These are phyloP conservation scores for Vigna mungo DNA, from an alignment of 306 rosid species.

Conservation along the genomic window DNA sequence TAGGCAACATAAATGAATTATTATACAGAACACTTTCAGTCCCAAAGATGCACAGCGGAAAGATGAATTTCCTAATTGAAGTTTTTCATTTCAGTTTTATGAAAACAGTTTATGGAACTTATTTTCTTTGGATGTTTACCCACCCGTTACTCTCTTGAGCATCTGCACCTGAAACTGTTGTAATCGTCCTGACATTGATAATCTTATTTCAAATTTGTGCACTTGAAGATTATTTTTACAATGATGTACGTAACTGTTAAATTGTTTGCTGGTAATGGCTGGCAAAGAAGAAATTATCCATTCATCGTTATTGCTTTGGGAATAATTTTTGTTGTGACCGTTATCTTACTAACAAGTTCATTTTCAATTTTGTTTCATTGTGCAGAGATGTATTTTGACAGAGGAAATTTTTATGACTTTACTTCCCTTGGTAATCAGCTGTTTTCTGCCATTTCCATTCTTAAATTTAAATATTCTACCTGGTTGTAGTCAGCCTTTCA, in stretches of 20 bases:
- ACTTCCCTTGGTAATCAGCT: constrained; percentile 93
- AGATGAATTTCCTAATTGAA: constrained; percentile 31
- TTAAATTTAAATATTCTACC: constrained; percentile 23
- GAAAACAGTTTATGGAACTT: constrained; percentile 2
- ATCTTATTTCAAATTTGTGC: constrained; percentile 21
- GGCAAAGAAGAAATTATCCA: neutral
- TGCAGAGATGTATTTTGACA: constrained; percentile 98
- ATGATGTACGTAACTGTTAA: neutral
- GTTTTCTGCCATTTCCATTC: constrained; percentile 39
- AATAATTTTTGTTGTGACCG: neutral
- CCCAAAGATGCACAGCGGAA: constrained; percentile 1
- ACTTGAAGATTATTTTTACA: neutral
- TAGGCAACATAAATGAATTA: neutral
- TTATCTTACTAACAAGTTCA: constrained; percentile 28
- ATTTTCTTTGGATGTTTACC: constrained; percentile 24
- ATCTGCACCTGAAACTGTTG: constrained; percentile 13
- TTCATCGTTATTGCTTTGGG: constrained; percentile 10
- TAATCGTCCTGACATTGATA: neutral
- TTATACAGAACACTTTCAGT: constrained; percentile 22
- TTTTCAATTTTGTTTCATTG: constrained; percentile 45
- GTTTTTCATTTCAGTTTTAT: constrained; percentile 31
- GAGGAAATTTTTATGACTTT: constrained; percentile 95
- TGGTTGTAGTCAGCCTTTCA: constrained; percentile 18
- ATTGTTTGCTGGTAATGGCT: neutral
- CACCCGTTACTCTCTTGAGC: constrained; percentile 9